Evolutionary conservation across 2,329 filamentous ascomycete species (phyloP), one percentile per base, ranked within the genome.

Genomic region (Acephala macrosclerotiorum): DNA sequence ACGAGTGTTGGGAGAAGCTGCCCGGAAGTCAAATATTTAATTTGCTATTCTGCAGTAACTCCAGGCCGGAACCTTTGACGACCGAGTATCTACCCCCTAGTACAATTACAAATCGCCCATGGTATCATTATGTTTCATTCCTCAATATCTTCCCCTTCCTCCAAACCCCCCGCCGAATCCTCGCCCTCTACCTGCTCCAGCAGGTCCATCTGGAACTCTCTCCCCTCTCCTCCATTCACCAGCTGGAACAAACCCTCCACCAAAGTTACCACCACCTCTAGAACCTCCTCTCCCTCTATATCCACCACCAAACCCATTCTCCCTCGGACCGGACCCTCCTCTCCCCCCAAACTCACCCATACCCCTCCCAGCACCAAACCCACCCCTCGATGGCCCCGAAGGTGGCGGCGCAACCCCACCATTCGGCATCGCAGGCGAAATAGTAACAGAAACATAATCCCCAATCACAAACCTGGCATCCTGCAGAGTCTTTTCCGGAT

Each of bases 401-500:
- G 84, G 82, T n/a, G 85, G 81, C 11, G 91, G 87, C 51, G 89
- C 89, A 45, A 96, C 89, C 36, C 86, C 87, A 0, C 94, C 94
- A 76, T 95, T 91, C 36, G 87, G 81, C 29, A 91, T 80, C 0
- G 93, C 92, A 49, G 92, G 89, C 63, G 95, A 82, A 66, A 97
- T 89, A 5, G 93, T 92, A 76, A 92, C 95, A 65, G 91, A 90
- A 47, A 98, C 84, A 75, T 91, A 97, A 78, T 98, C 95, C 0
- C 95, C 95, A 68, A 96, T 91, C 12, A 97, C 91, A 74, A 97
- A 97, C 25, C 90, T 87, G 38, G 87, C 89, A 61, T 96, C 92
- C 42, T 84, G 84, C 36, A 98, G 80, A 9, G 92, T 94, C 80
- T 91, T 95, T 33, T 89, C 84, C 12, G 87, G 85, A 33, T 92